Conservation (phyloP, 2,329 filamentous ascomycete genomes). For the Sporothrix pallida region DNA sequence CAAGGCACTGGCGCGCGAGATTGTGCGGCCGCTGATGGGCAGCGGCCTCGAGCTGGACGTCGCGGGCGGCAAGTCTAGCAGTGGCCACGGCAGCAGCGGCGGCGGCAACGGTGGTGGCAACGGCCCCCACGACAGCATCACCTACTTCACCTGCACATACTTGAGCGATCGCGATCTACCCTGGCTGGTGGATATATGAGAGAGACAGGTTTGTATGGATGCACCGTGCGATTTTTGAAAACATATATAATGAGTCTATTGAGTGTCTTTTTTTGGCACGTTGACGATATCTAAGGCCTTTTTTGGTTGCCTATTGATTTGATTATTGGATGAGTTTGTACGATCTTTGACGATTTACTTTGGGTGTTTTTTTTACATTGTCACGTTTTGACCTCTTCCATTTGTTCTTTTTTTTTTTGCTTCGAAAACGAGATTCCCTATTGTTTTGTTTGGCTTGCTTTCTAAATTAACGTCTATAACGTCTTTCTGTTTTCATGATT, state of each 20-base stretch:
- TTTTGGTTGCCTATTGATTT: too few relatives aligned
- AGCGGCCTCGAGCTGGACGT: constrained; percentile 84
- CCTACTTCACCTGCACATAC: constrained; percentile 59
- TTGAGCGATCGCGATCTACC: constrained; percentile 58
- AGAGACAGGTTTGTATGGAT: not conserved
- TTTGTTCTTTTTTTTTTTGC: not conserved
- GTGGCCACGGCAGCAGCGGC: constrained; percentile 46
- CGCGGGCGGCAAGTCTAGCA: constrained; percentile 49
- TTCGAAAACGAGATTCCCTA: constrained; percentile 7
- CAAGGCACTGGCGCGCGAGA: constrained; percentile 80
- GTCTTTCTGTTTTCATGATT: too few relatives aligned
- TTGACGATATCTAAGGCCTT: not conserved
- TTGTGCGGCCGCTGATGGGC: constrained; percentile 83
- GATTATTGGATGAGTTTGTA: too few relatives aligned
- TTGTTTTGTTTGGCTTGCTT: not conserved
- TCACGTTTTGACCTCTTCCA: not conserved
- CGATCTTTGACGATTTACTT: not conserved
- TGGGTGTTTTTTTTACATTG: not conserved
- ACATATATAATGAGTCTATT: not conserved
- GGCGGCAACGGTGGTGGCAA: constrained; percentile 47
- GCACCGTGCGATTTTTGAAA: not conserved
- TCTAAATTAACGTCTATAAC: too few relatives aligned
- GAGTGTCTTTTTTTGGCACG: not conserved
- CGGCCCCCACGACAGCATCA: constrained; percentile 50
- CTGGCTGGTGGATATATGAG: constrained; percentile 50